Evolutionary conservation across 1,284 basidiomycete genomes (phyloP), one percentile per base, ranked within the genome.

Genomic region (Ceratobasidium sp.): DNA sequence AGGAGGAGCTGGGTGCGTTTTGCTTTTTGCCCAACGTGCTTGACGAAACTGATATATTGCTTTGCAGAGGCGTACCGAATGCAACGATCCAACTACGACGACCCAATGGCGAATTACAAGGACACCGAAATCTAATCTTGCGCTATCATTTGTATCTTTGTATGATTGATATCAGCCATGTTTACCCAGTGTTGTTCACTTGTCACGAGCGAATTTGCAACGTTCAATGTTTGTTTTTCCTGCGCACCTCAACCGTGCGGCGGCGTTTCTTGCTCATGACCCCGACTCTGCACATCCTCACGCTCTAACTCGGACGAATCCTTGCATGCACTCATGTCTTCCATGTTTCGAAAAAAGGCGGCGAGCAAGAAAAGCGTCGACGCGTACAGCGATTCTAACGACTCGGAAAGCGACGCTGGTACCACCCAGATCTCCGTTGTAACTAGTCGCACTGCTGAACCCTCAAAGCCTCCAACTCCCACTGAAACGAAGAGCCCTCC

Each of bases 1-100:
- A 94, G 0, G 95, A 98, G 82, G 96, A 96, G 81, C 91, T 98
- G 80, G 88, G 98, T 75, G 95, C 93, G 93, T 80, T 77, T 92
- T 84, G 34, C 19, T 59, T 22, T 51, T 51, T 37, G 43, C 81
- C 43, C 19, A 73, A 29, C 56, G 53, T 72, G 74, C 64, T 31
- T 34, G 54, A 72, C 34, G 56, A 24, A 24, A 39, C n/a, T 49
- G 34, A 39, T 27, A 22, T 43, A 34, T 72, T 31, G 71, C 74
- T 68, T 58, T 34, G 74, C 84, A 93, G 93, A 96, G 88, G 90
- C 90, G 22, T 96, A 96, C 82, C 87, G 94, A 65, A 90, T 92
- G 88, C 88, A 83, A 68, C 86, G 89, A 64, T 75, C 77, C 8
- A 72, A 72, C 56, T 72, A 85, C 29, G 92, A 95, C 75, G 94